Evolutionary conservation across 148 eudicot species (phyloP).

Genomic region (Camellia lanceoleosa): DNA sequence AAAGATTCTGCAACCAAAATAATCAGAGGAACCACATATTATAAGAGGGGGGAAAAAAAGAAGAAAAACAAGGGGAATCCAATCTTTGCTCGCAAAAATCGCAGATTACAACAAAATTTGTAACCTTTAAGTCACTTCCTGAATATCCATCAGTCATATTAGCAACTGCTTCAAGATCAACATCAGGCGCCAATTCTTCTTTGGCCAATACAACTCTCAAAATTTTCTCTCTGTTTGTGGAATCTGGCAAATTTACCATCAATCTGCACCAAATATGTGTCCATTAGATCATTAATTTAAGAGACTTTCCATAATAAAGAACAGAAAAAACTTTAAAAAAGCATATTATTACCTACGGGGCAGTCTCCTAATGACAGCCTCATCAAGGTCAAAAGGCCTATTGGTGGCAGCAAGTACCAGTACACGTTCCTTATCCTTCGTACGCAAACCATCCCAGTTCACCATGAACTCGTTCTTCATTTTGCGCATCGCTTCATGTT

Average conservation of each 20-base stretch:
- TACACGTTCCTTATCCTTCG: constrained; percentile 92
- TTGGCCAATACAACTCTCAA: constrained; percentile 75
- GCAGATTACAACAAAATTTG: not conserved
- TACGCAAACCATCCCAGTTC: constrained; percentile 95
- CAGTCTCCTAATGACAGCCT: constrained; percentile 92
- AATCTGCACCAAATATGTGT: constrained; percentile 48
- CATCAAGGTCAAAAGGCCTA: constrained; percentile 96
- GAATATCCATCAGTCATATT: constrained; percentile 88
- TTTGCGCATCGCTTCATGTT: constrained; percentile 98
- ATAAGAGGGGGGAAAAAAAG: not conserved
- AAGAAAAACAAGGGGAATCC: not conserved
- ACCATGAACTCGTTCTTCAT: constrained; percentile 99
- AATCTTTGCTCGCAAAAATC: not conserved
- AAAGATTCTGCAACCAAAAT: constrained; percentile 66
- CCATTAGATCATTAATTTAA: not conserved
- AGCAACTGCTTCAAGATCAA: constrained; percentile 72
- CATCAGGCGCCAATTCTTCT: constrained; percentile 72
- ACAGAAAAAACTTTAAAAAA: not conserved
- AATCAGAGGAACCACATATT: not conserved
- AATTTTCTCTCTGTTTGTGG: constrained; percentile 76
- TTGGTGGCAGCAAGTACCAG: constrained; percentile 92
- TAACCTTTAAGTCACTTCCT: constrained; percentile 95
- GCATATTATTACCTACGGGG: constrained; percentile 61
- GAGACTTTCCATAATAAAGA: not conserved
- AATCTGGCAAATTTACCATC: constrained; percentile 94